Evolutionary conservation across 768 basidiomycete species (phyloP), one percentile per base, ranked within the genome.

Genomic region (Boletus vermiculosoides): DNA sequence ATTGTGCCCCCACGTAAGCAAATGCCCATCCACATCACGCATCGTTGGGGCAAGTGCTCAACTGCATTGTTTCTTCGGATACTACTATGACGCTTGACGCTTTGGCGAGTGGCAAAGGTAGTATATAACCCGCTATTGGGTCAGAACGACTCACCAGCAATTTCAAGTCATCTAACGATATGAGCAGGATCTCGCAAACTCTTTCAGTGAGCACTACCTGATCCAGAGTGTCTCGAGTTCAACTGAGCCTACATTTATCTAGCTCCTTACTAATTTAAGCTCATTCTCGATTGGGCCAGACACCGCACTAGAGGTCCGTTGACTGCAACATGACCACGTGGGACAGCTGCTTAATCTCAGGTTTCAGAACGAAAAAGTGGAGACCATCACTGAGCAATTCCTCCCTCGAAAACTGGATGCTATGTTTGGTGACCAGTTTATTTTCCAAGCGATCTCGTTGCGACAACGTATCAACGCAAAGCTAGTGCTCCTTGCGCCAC

Each of bases 171-270:
- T 16, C 31, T 16, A 12, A 25, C n/a, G 33, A 31, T 23, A 72
- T 70, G 72, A 65, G 70, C 70, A 68, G 66, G 67, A 56, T 70
- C 62, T 72, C 72, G 1, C 65, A 67, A 59, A 67, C 61, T 7
- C 54, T 64, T 56, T 72, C 64, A 50, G 71, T 73, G 42, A 67
- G 70, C 42, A 52, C 42, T 46, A 4, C 45, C 42, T 31, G 7
- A 16, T 44, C 28, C 5, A 22, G 37, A 4, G 18, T 11, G 39
- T 44, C n/a, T 47, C 36, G 5, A 22, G 25, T 13, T 22, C 42
- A 31, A 20, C 37, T 55, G 39, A 52, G 47, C 45, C 18, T n/a
- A 25, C 20, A 4, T 36, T 36, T 2, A 20, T 46, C 36, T 39
- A 70, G 71, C 52, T 70, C 63, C 63, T 71, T 63, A 53, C 59